These are phyloP conservation scores for Berkeleyomyces basicola DNA, from an alignment of 2,329 filamentous ascomycete genomes.

Conservation along the genomic window DNA sequence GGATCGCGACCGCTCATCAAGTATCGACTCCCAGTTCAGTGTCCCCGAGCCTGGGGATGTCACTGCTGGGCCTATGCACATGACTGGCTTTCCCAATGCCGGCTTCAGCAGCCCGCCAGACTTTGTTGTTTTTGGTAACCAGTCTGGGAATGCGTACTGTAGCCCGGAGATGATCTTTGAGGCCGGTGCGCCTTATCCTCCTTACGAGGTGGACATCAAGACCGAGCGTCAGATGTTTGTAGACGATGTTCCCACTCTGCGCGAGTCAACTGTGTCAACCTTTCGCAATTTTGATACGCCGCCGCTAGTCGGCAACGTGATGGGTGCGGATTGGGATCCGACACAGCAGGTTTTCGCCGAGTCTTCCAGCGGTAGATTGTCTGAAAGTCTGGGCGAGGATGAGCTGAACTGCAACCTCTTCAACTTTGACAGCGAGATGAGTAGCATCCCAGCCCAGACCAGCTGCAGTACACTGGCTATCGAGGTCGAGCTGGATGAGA, in stretches of 20 bases:
- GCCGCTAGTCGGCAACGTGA: slow-evolving; percentile 45
- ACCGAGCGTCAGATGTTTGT: slow-evolving; percentile 89
- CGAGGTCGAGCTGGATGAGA: slow-evolving; percentile 72
- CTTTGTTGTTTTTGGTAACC: slow-evolving; percentile 40
- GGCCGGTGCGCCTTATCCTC: slow-evolving; percentile 36
- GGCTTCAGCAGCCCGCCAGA: slow-evolving; percentile 44
- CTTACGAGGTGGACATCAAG: slow-evolving; percentile 91
- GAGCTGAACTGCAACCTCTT: slow-evolving; percentile 44
- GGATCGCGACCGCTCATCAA: slow-evolving; percentile 56
- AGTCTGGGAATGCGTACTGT: slow-evolving; percentile 20
- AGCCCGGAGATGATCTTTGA: slow-evolving; percentile 24
- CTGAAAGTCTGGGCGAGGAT: slow-evolving; percentile 4
- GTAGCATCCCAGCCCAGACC: slow-evolving; percentile 68
- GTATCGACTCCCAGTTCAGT: slow-evolving; percentile 65
- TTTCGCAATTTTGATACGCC: slow-evolving; percentile 83
- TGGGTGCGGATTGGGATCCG: slow-evolving; percentile 56
- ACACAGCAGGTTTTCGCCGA: slow-evolving; percentile 22
- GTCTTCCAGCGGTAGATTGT: neutral
- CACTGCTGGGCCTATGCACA: neutral
- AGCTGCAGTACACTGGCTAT: slow-evolving; percentile 46
- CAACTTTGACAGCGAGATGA: slow-evolving; percentile 40
- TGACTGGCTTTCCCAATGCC: slow-evolving; percentile 34
- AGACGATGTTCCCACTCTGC: slow-evolving; percentile 70
- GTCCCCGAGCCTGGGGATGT: slow-evolving; percentile 19
- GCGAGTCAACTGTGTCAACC: slow-evolving; percentile 77